Evolutionary conservation across 208 protist genomes (phyloP), one percentile per base, ranked within the genome.

Genomic region (Crithidia expoeki): DNA sequence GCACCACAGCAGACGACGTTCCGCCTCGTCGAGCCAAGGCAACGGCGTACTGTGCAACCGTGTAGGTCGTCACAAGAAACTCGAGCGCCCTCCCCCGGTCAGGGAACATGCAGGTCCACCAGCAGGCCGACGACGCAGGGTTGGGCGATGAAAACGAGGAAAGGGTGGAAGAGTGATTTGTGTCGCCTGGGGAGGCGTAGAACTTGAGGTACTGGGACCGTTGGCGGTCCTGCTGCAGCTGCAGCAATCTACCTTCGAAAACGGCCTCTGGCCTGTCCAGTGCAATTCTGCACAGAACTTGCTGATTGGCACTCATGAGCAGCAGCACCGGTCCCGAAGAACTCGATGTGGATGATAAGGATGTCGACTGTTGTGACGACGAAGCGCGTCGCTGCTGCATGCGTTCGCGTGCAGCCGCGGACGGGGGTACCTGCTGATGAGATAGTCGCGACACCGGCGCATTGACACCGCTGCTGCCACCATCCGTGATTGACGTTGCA

Each of bases 1-100:
- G 63, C 21, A 65, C 63, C 50, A 49, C 21, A 0, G 38, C 25
- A 1, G 71, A 32, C 21, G 38, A 28, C 12, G 62, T 46, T 27
- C 71, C 71, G 0, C 36, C 60, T 32, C 44, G 16, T 50, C 40
- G 50, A n/a, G 49, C 51, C 25, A 74, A 23, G 12, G 58, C 57
- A 42, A 62, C 66, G 33, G 61, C 53, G 56, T 72, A 86, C 53
- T 86, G 76, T 6, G 74, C 58, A 9, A 79, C 58, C 0, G 85
- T 85, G 73, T 79, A 65, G 9, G 71, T 49, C 0, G 82, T 53
- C 14, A 83, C 80, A 30, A 86, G 72, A 63, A 91, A 91, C 50
- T 73, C 71, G 23, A 63, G 56, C 14, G 65, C 72, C 27, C 72
- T 67, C 9, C 58, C 58, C 11, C 72, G 73, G 27, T 74, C 58